Base-by-base conservation (phyloP, 306 rosid genomes). In the Medicago lupulina region DNA sequence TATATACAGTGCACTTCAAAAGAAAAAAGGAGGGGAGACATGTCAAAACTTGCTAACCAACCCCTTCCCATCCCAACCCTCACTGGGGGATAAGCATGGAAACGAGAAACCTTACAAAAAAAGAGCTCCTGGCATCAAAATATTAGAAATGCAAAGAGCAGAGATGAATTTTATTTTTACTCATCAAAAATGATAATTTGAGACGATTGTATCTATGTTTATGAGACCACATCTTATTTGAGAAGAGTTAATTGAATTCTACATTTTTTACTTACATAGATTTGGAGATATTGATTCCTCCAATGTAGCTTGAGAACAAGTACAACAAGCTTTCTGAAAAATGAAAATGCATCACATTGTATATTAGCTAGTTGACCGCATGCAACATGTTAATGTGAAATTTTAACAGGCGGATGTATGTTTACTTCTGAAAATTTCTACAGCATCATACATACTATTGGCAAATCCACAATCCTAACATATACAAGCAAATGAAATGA, bases 271-370 rank as follows among this genome's bases (percentile, higher is more conserved):
- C 99, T 90, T 81, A 96, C 99, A 86, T 71, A 96, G 89, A 83
- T 96, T 96, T 76, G 89, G 99, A 76, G 97, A 88, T 73, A 92
- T 76, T 46, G 88, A 92, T 49, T 89, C 97, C 83, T 91, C 99
- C 10, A 93, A 77, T 63, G 86, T 72, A 34, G 97, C 83, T 67
- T 86, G 96, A 81, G 96, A 90, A 86, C 99, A 96, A 19, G 89
- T 76, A 82, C 68, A 90, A 86, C 99, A 96, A 68, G 87, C 85
- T 89, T 90, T 96, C 99, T 96, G 98, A 76, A 77, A 61, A 61
- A 34, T 3, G 15, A n/a, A 13, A 80, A 79, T n/a, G 62, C 69
- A 80, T 17, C n/a, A n/a, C n/a, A n/a, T n/a, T n/a, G n/a, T n/a
- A n/a, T n/a, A n/a, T n/a, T n/a, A n/a, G n/a, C n/a, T n/a, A n/a